Percentiles rank a stretch among this genome's conserved stretches.
Evolutionary conservation across 1,284 basidiomycete species (phyloP).

Genomic region (Leccinum fuscescens): DNA sequence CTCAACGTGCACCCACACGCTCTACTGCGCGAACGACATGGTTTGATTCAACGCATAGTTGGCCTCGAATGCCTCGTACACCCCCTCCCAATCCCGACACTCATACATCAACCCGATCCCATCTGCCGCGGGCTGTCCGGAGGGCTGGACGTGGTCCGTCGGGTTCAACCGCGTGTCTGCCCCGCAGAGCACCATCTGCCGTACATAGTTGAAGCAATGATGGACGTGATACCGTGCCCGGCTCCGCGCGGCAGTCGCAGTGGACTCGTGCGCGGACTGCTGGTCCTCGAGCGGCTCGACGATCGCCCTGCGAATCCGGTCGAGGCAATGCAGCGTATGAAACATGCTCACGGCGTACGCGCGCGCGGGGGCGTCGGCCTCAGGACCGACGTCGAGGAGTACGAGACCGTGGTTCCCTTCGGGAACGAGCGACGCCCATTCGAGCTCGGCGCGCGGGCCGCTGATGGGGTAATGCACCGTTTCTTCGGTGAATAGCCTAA

Average conservation of each 20-base stretch:
- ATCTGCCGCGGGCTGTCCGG: conserved; percentile 17
- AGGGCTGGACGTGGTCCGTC: conserved; percentile 12
- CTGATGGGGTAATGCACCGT: conserved; percentile 28
- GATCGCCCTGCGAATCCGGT: conserved; percentile 24
- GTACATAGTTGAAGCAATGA: conserved; percentile 38
- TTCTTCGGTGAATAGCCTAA: conserved; percentile 28
- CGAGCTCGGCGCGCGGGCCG: conserved; percentile 25
- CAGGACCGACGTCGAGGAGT: conserved; percentile 6
- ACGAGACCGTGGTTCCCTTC: conserved; percentile 28
- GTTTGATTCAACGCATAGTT: conserved; percentile 24
- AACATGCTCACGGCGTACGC: conserved; percentile 27
- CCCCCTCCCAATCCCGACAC: conserved; percentile 22
- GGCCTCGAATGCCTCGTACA: conserved; percentile 23
- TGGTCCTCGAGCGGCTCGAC: not conserved
- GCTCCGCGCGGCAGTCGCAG: not conserved
- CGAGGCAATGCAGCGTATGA: conserved; percentile 24
- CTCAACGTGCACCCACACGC: not conserved
- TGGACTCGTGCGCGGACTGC: not conserved
- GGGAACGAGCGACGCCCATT: conserved; percentile 34
- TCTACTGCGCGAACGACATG: conserved; percentile 8
- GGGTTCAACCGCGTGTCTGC: conserved; percentile 32
- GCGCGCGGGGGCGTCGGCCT: conserved; percentile 10
- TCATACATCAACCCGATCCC: conserved; percentile 24
- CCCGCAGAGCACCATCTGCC: conserved; percentile 34
- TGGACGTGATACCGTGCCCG: conserved; percentile 16